A percentile compares a stretch with the other conserved stretches of the same genome.
Evolutionary conservation across 768 basidiomycete genomes (phyloP).

Genomic region (Pisolithus marmoratus): DNA sequence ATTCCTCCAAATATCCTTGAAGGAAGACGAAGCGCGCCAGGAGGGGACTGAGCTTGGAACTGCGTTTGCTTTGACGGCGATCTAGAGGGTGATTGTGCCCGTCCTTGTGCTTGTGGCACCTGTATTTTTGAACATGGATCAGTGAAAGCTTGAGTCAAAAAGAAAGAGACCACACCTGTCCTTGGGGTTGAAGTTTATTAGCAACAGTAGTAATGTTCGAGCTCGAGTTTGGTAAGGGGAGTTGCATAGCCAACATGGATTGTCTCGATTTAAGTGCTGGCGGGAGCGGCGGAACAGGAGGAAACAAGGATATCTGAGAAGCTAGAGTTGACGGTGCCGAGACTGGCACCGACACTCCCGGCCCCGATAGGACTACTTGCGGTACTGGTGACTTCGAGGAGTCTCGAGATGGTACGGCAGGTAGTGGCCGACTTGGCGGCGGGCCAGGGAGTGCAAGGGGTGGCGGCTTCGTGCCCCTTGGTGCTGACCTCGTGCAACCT

Average conservation of each 20-base stretch:
- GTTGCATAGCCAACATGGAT: slow-evolving; percentile 3
- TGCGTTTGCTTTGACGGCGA: background rate
- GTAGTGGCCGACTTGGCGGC: slow-evolving; percentile 25
- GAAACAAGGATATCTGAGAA: slow-evolving; percentile 18
- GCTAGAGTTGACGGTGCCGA: background rate
- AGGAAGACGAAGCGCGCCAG: slow-evolving; percentile 26
- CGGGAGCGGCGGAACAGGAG: slow-evolving; percentile 20
- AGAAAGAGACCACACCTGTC: background rate
- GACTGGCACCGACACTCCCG: background rate
- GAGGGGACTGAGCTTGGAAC: slow-evolving; percentile 15
- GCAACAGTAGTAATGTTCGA: slow-evolving; percentile 1
- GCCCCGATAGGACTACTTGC: background rate
- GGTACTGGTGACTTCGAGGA: background rate
- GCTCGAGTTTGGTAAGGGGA: slow-evolving; percentile 7
- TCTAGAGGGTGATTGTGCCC: background rate
- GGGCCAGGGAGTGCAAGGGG: slow-evolving; percentile 15
- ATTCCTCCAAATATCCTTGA: slow-evolving; percentile 26
- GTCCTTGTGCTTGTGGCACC: background rate
- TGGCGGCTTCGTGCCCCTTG: slow-evolving; percentile 22
- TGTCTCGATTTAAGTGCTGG: slow-evolving; percentile 9
- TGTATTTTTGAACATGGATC: background rate
- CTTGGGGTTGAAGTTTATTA: slow-evolving; percentile 10
- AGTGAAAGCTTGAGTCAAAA: no score
- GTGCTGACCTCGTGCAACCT: slow-evolving; percentile 16
- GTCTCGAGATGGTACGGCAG: slow-evolving; percentile 16